phyloP scores from a whole-genome alignment of 371 early-diverging fungal genomes.

The Rhizopus microsporus region DNA sequence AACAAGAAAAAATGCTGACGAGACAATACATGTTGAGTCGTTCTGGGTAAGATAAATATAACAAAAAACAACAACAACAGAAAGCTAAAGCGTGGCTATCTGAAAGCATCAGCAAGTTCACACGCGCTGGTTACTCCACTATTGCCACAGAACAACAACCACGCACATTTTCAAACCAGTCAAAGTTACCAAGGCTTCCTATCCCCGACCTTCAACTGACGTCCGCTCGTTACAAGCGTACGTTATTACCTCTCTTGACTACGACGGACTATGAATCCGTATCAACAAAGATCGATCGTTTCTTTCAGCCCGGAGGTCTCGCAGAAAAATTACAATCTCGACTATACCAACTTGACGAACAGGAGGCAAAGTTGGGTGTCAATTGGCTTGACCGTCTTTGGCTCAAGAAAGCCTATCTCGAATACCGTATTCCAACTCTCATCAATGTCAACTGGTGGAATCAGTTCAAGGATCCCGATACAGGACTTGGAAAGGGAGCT shows the following conservation, averaged over 20 bases:
- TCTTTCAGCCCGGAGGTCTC: conserved; percentile 62
- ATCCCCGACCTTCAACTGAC: conserved; percentile 79
- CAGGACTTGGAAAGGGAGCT: conserved; percentile 43
- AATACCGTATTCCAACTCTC: conserved; percentile 80
- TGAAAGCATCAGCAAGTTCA: not conserved
- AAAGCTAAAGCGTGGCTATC: not conserved
- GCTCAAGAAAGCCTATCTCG: conserved; percentile 89
- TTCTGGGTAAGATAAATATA: not conserved
- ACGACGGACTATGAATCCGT: conserved; percentile 53
- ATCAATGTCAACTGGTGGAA: conserved; percentile 92
- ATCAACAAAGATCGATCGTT: conserved; percentile 60
- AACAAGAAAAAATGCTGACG: no score
- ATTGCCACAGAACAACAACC: not conserved
- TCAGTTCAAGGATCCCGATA: conserved; percentile 65
- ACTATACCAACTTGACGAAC: conserved; percentile 60
- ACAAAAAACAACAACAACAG: not conserved
- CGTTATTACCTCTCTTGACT: conserved; percentile 64
- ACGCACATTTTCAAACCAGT: conserved; percentile 76
- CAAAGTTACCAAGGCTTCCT: conserved; percentile 76
- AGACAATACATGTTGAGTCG: not conserved
- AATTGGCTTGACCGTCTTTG: conserved; percentile 91
- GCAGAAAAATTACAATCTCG: conserved; percentile 78
- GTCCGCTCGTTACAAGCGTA: conserved; percentile 68
- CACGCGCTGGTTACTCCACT: not conserved
- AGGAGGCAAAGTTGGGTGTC: conserved; percentile 40